Percentiles rank a stretch among this genome's conserved stretches.
Evolutionary conservation across 805 yeast genomes (phyloP).

Genomic region (Maudiozyma bulderi): DNA sequence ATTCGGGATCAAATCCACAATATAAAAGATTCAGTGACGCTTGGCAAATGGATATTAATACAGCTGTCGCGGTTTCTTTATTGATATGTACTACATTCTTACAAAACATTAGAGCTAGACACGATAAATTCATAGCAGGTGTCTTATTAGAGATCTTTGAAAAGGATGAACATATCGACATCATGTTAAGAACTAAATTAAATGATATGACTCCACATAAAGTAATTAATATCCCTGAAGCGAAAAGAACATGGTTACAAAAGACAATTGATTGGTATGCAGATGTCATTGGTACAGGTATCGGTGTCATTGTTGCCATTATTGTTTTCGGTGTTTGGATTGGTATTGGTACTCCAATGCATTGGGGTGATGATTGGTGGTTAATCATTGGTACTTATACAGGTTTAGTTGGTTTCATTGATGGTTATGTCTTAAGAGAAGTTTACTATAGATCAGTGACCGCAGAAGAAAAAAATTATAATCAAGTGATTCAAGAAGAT

Average conservation of each 20-base stretch:
- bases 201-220: constrained; percentile 22
- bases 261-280: constrained; percentile 32
- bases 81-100: constrained; percentile 30
- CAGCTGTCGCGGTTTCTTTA: constrained; percentile 33
- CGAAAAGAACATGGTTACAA: constrained; percentile 14
- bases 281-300: constrained; percentile 35
- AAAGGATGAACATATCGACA: constrained; percentile 27
- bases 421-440: constrained; percentile 35
- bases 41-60: constrained; percentile 36
- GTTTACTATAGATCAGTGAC: constrained; percentile 26
- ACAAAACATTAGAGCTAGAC: constrained; percentile 33
- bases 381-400: constrained; percentile 39
- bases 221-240: constrained; percentile 12
- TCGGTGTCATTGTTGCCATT: constrained; percentile 30
- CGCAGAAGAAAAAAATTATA: constrained; percentile 22
- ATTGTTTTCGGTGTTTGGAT: constrained; percentile 32
- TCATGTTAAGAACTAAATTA: constrained; percentile 11
- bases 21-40: constrained; percentile 24
- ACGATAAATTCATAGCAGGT: constrained; percentile 25
- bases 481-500: constrained; percentile 27
- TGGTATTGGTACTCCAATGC: constrained; percentile 30
- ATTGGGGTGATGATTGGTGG: constrained; percentile 36
- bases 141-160: constrained; percentile 14
- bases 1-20: constrained; percentile 17
- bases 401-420: constrained; percentile 36